Base-by-base conservation (phyloP, 1,139 yeast genomes). In the Debaryomyces robertsiae region DNA sequence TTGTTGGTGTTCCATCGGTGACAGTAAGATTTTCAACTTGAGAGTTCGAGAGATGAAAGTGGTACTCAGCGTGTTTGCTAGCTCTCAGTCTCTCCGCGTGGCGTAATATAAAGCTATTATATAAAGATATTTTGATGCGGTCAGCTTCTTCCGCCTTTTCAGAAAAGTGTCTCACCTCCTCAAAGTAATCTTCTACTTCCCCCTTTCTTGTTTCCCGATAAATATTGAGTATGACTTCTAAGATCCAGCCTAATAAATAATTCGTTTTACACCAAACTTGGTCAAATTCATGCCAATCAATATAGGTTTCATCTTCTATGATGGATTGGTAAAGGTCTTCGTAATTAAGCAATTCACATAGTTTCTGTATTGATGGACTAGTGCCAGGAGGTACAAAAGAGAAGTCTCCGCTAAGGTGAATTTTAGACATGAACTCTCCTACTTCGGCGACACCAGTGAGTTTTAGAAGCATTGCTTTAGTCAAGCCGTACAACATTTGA, bases 211-310 rank as follows among this genome's bases (percentile, higher is more conserved):
- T 25, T n/a, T 2, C 6, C 4, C 17, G 22, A 2, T 6, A 33
- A 5, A 16, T 11, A 24, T 6, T 3, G 3, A 38, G 17, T 10
- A 30, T 19, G 15, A 23, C 3, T 14, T 28, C 30, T 11, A 61
- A 42, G 13, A 57, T 24, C 63, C 63, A 57, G 31, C 49, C 55
- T 7, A 61, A 40, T 9, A 55, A 41, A 38, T 54, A 57, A 25
- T 53, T 57, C 7, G 55, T 39, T 44, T 56, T 62, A 30, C 44
- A 38, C 67, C 67, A 63, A 3, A 41, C 33, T 36, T 53, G 57
- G 7, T 44, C 40, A 32, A 61, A 61, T n/a, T 52, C 51, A 3
- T 46, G 46, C 36, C 47, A 48, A 1, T 42, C 28, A 7, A 40
- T 36, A 39, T 47, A 55, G 3, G 59, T 52, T 38, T 52, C 61